Evolutionary conservation across 768 basidiomycete species (phyloP), one percentile per base, ranked within the genome.

Genomic region (Tremella yokohamensis): DNA sequence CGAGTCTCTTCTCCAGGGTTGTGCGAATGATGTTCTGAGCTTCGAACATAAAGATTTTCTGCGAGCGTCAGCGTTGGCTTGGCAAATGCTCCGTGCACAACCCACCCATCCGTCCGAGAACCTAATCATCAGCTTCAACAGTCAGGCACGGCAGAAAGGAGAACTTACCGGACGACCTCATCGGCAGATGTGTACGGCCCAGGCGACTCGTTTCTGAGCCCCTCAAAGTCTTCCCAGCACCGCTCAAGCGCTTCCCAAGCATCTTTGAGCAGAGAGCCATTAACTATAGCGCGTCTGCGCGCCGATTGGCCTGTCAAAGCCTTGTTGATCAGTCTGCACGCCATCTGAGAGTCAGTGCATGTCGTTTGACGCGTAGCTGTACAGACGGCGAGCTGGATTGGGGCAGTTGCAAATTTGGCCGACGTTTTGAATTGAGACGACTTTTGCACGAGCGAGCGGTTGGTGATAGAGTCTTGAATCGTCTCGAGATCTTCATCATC

Each of bases 11-110:
- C 69, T 87, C 85, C 26, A 96, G 83, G 1, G 85, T 83, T 70
- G 91, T 90, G 25, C 89, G 85, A 64, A 94, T 87, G 63, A 90
- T 83, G 74, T 92, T 92, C 73, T 91, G 87, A 85, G 73, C 69
- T 76, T 93, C 89, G 64, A 94, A 94, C 62, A 93, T 85, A 77
- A 89, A 91, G 54, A 90, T 87, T 85, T 88, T 69, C 52, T 66
- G 64, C 49, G 29, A 37, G 8, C 8, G 29, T 52, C 29, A 52
- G 51, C 51, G 9, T 16, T 24, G 22, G 16, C 22, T 52, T 29
- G 16, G n/a, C 48, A 25, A 49, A 15, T 26, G 22, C 51, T n/a
- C 19, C 40, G 40, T 34, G 4, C 19, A 40, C 29, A 19, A 77
- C 83, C 64, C 69, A 90, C 86, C 90, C 91, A 94, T 34, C 86